Base-by-base conservation (phyloP, 75 land plant species). In the Larix kaempferi region DNA sequence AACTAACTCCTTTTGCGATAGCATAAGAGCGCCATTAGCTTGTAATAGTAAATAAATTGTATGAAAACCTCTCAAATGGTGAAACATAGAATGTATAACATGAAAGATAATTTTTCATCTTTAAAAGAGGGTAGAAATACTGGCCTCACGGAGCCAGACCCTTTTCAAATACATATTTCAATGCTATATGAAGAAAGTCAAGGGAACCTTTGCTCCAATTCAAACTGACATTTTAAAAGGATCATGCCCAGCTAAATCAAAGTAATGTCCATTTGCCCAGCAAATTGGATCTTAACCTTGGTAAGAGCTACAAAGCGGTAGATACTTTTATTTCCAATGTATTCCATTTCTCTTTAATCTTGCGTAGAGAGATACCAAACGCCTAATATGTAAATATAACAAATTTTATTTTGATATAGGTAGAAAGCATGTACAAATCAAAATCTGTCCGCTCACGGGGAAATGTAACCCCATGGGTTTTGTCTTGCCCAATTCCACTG, bases 401-500 rank as follows among this genome's bases (percentile, higher is more conserved):
- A 49, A 49, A 65, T 25, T 65, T 14, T 35, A 65, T 65, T 33
- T 17, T 35, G 19, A 49, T 49, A 10, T 49, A 1, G 12, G 12
- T 10, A 65, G 69, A 65, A 5, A 17, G 21, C 35, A 62, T 62
- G 13, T 27, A 27, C 29, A 26, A 22, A 41, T 69, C 44, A 69
- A 29, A 29, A 69, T 69, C 73, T 41, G 35, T 22, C 7, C 37
- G 19, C 41, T 69, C 73, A 41, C 3, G 73, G 44, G 15, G 80
- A 21, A 54, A 39, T 52, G 59, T 95, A 93, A 12, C 96, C 98
- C 84, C 82, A 91, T 54, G 98, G 98, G 60, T 95, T 95, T 37
- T 89, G 89, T 78, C 85, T 85, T 21, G 97, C 95, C 95, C 97
- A 92, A 44, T 90, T 94, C 95, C 95, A 94, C 61, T 94, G 95